A percentile compares a stretch with the other conserved stretches of the same genome.
phyloP scores from a whole-genome alignment of 2,329 filamentous ascomycete genomes.

The Penicillium sclerotiorum region DNA sequence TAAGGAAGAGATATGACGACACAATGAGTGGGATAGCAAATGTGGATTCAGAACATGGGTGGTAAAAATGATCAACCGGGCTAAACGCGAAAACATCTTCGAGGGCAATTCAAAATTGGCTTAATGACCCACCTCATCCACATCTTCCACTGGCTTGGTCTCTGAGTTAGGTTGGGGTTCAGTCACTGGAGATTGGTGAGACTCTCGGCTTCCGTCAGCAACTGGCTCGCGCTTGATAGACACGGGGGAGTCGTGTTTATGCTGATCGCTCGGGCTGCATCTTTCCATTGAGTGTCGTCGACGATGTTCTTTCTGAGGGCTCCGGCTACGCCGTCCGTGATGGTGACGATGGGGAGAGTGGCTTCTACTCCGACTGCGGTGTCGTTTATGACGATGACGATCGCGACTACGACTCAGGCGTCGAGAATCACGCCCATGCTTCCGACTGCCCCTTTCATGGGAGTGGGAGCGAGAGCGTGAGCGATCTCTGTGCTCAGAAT shows the following conservation, averaged over 20 bases:
- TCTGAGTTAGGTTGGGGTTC: conserved; percentile 5
- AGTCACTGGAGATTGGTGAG: conserved; percentile 20
- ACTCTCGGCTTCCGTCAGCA: conserved; percentile 40
- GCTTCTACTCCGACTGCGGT: conserved; percentile 24
- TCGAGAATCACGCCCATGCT: conserved; percentile 6
- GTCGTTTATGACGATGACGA: conserved; percentile 32
- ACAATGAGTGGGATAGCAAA: not conserved
- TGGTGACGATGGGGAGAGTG: conserved; percentile 32
- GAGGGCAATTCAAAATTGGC: not conserved
- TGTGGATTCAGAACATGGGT: not conserved
- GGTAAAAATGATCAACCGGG: not conserved
- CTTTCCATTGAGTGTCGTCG: conserved; percentile 49
- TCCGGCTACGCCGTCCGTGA: conserved; percentile 34
- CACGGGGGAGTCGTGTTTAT: conserved; percentile 47
- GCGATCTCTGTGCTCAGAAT: conserved; percentile 40
- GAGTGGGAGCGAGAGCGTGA: conserved; percentile 38
- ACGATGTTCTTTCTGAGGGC: conserved; percentile 38
- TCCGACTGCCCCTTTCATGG: conserved; percentile 33
- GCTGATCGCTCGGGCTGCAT: conserved; percentile 47
- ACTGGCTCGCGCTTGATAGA: conserved; percentile 47
- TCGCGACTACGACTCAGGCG: conserved; percentile 30
- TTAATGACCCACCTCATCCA: conserved; percentile 38
- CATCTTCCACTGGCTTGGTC: conserved; percentile 26
- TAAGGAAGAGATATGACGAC: not conserved
- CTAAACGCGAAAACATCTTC: not conserved